Evolutionary conservation across 371 early-diverging fungal genomes (phyloP).

Genomic region (Circinella minor): DNA sequence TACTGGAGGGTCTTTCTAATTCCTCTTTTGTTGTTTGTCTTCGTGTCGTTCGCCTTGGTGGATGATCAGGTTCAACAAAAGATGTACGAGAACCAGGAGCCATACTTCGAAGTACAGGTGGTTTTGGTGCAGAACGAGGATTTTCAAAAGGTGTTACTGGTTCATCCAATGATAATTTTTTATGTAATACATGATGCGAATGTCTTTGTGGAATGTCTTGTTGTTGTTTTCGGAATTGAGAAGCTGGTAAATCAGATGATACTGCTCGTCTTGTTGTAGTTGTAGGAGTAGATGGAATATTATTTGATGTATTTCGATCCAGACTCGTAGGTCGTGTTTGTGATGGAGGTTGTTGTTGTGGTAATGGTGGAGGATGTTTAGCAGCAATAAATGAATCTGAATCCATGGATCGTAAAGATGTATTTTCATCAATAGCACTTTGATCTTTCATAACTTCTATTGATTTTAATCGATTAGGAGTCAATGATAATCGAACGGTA

Average conservation of each 20-base stretch:
- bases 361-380: slow-evolving; percentile 6
- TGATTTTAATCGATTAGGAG: slow-evolving; percentile 62
- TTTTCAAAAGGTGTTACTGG: slow-evolving; percentile 36
- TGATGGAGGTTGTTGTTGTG: not conserved
- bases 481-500: slow-evolving; percentile 62
- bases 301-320: not conserved
- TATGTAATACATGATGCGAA: slow-evolving; percentile 1
- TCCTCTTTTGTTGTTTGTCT: slow-evolving; percentile 14
- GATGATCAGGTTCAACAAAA: slow-evolving; percentile 7
- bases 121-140: slow-evolving; percentile 42
- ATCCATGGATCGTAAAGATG: slow-evolving; percentile 8
- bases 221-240: not conserved
- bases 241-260: not conserved
- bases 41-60: slow-evolving; percentile 11
- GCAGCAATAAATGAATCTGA: slow-evolving; percentile 1
- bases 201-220: not conserved
- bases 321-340: slow-evolving; percentile 1
- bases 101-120: slow-evolving; percentile 22
- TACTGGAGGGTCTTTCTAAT: slow-evolving; percentile 27
- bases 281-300: not conserved
- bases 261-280: slow-evolving; percentile 3
- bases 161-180: slow-evolving; percentile 11
- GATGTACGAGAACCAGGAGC: not conserved
- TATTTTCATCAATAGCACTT: slow-evolving; percentile 4
- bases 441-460: slow-evolving; percentile 43